Percentiles rank a stretch among this genome's conserved stretches.
phyloP scores from a whole-genome alignment of 164 flowering plant genomes.

The Aristolochia contorta region DNA sequence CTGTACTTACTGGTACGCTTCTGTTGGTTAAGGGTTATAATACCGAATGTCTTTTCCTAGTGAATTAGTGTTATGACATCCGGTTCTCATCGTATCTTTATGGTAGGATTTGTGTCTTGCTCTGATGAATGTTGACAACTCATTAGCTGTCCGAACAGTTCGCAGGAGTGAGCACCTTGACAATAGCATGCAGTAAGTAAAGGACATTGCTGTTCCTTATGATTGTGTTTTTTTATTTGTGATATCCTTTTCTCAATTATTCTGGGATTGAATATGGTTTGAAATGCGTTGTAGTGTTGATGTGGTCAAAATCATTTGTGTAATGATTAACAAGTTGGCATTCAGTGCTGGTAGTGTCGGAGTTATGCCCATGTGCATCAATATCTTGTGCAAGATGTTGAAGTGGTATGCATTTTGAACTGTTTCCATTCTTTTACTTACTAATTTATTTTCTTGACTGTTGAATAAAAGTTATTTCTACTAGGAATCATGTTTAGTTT shows the following conservation, averaged over 20 bases:
- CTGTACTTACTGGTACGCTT: no score
- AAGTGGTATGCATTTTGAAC: constrained; percentile 41
- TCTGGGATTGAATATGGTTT: no score
- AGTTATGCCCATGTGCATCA: constrained; percentile 60
- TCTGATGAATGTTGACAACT: constrained; percentile 44
- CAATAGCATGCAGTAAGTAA: constrained; percentile 33
- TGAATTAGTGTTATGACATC: background rate
- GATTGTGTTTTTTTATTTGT: no score
- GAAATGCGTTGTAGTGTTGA: constrained; percentile 34
- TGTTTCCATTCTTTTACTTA: background rate
- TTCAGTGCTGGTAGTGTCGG: constrained; percentile 30
- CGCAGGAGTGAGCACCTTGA: constrained; percentile 24
- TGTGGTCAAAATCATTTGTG: constrained; percentile 61
- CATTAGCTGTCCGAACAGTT: constrained; percentile 28
- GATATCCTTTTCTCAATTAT: no score
- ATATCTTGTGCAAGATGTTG: constrained; percentile 55
- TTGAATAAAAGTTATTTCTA: background rate
- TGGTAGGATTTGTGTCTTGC: constrained; percentile 55
- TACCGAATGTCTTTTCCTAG: background rate
- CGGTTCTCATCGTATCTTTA: background rate
- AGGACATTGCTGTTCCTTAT: background rate
- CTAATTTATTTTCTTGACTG: background rate
- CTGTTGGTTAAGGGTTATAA: background rate
- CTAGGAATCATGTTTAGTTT: no score
- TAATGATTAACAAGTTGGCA: constrained; percentile 39